Evolutionary conservation across 2,329 filamentous ascomycete species (phyloP), one percentile per base, ranked within the genome.

Genomic region (Sclerotinia borealis): DNA sequence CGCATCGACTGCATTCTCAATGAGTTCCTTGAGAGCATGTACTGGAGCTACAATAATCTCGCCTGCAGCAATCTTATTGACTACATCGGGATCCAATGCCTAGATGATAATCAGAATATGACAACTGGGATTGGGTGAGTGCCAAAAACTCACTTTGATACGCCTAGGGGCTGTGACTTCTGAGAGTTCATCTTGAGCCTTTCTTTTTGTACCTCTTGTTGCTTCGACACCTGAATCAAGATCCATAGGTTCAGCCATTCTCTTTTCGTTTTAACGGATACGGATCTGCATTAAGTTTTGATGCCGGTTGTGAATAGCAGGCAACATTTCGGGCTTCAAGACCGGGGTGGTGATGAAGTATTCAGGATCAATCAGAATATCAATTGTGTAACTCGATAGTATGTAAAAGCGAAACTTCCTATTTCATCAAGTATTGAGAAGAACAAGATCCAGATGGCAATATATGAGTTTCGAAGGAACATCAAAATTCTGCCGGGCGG

Each of bases 41-140:
- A 97, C 92, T 0, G 95, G 96, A 2, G 95, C 93, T 55, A 99
- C 92, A 65, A 99, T 99, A 71, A 99, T 99, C 76, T 99, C 95
- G 25, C 95, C 95, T 0, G 95, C 95, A 0, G 95, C 95, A 69
- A 99, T 99, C 76, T 98, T 99, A 80, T 98, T 99, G 68, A 99
- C 90, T 27, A 99, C 95, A 78, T 95, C 89, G 67, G 90, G 87
- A 72, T 96, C 91, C 31, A 99, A 83, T 17, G 93, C 90, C 87
- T 96, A 76, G 71, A n/a, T 73, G 70, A 63, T 72, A 41, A 72
- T 68, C 50, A 74, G 63, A 58, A 68, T n/a, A 25, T 15, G n/a
- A 56, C 25, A 36, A 43, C 39, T 13, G 59, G 41, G 39, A 41
- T 36, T 49, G 13, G n/a, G 34, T 37, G 43, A 48, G 6, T 19